Evolutionary conservation across 768 basidiomycete genomes (phyloP), one percentile per base, ranked within the genome.

Genomic region (Hygrocybe punicea): DNA sequence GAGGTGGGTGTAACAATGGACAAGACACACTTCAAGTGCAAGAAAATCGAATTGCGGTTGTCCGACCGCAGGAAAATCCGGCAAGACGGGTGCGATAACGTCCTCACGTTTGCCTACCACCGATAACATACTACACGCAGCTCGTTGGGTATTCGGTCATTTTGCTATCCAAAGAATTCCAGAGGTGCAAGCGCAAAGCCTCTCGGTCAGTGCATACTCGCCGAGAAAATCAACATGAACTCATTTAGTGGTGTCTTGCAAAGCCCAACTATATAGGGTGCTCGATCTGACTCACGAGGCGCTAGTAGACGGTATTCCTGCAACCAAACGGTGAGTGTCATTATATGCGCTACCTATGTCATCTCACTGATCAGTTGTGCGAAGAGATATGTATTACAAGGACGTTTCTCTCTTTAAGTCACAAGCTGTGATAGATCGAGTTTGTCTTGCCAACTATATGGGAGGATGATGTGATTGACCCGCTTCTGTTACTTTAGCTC

Each of bases 331-430:
- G 85, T 84, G 9, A 19, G 58, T 61, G 24, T n/a, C 53, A 53
- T 57, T 58, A 62, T 16, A 17, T 16, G 6, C 10, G 23, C 14
- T 37, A 49, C 9, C 19, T 4, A n/a, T 33, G 21, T 17, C 16
- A 23, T 13, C 23, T 55, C 8, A 21, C 5, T 54, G 46, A 37
- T 61, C 10, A 42, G 23, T 21, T 16, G n/a, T 39, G 25, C 24
- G 48, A 1, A 93, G 94, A 13, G 93, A 96, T 69, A 80, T 96
- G 14, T 98, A 82, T 71, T 98, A 98, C 72, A 84, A 84, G 60
- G 91, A 96, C 57, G 87, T 93, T 1, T 60, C 69, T 0, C 73
- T 97, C 5, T 98, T 96, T 73, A 84, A 78, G 58, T 81, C 75
- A 6, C 95, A 98, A 68, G 71, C 73, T n/a, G 78, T 80, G 0